phyloP scores from a whole-genome alignment of 352 stramenopile species.

The Salisapilia sapeloensis region DNA sequence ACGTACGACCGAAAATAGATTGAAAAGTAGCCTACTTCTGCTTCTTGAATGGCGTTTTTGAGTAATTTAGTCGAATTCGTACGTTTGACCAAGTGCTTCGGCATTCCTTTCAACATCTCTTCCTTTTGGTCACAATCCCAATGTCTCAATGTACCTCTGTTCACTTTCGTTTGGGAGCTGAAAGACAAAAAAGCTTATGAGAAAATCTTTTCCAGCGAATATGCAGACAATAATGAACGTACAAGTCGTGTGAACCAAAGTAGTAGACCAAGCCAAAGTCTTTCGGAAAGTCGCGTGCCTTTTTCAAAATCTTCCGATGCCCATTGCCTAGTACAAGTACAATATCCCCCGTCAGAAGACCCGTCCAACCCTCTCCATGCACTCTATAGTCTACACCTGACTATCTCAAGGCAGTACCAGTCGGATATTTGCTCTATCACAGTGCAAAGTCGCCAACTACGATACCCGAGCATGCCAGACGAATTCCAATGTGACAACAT shows the following conservation, averaged over 20 bases:
- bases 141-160: conserved; percentile 39
- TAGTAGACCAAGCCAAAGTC: conserved; percentile 73
- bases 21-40: conserved; percentile 8
- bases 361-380: too few relatives aligned
- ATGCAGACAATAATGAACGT: conserved; percentile 6
- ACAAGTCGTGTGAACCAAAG: conserved; percentile 75
- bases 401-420: too few relatives aligned
- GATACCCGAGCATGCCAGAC: too few relatives aligned
- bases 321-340: conserved; percentile 14
- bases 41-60: conserved; percentile 33
- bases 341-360: too few relatives aligned
- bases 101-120: conserved; percentile 44
- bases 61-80: conserved; percentile 29
- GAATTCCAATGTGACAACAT: conserved; percentile 2
- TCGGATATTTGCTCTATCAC: too few relatives aligned
- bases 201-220: background rate
- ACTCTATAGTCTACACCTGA: too few relatives aligned
- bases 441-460: too few relatives aligned
- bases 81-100: conserved; percentile 54
- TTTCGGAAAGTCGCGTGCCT: conserved; percentile 48
- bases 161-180: conserved; percentile 36
- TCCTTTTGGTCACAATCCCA: conserved; percentile 67
- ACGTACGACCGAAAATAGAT: background rate
- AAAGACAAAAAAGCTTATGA: conserved; percentile 1
- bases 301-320: conserved; percentile 49